A percentile compares a stretch with the other conserved stretches of the same genome.
Evolutionary conservation across 345 rosid genomes (phyloP).

Genomic region (Laguncularia racemosa): DNA sequence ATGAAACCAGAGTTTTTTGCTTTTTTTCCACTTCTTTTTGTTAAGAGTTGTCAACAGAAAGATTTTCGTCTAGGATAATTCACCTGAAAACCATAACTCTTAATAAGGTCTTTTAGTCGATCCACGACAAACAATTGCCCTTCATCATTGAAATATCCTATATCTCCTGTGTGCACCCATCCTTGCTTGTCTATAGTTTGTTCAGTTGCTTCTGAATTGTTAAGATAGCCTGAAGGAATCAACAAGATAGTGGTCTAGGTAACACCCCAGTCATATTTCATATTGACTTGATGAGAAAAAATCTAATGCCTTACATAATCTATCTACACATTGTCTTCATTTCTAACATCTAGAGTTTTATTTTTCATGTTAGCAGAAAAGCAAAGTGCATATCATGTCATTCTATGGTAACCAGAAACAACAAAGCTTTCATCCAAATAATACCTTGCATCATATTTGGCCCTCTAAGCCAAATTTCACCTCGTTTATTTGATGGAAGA

Average conservation of each 20-base stretch:
- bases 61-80: background rate
- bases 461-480: slow-evolving; percentile 44
- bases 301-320: too few species aligned
- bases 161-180: slow-evolving; percentile 46
- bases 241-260: background rate
- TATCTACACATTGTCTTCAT: too few species aligned
- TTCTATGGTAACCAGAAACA: too few species aligned
- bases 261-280: too few species aligned
- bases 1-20: too few species aligned
- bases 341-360: too few species aligned
- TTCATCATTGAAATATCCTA: slow-evolving; percentile 41
- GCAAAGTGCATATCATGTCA: too few species aligned
- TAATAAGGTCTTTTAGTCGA: slow-evolving; percentile 44
- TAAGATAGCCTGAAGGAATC: slow-evolving; percentile 32
- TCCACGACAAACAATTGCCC: slow-evolving; percentile 39
- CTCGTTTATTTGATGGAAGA: slow-evolving; percentile 29
- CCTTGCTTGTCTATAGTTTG: slow-evolving; percentile 31
- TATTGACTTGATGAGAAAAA: too few species aligned
- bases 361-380: too few species aligned
- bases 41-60: too few species aligned
- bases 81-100: slow-evolving; percentile 46
- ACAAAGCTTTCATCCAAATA: background rate
- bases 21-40: too few species aligned
- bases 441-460: slow-evolving; percentile 37
- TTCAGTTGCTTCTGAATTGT: slow-evolving; percentile 36